Evolutionary conservation across 2,329 filamentous ascomycete genomes (phyloP).

Genomic region (Alternaria angustiovoidea): DNA sequence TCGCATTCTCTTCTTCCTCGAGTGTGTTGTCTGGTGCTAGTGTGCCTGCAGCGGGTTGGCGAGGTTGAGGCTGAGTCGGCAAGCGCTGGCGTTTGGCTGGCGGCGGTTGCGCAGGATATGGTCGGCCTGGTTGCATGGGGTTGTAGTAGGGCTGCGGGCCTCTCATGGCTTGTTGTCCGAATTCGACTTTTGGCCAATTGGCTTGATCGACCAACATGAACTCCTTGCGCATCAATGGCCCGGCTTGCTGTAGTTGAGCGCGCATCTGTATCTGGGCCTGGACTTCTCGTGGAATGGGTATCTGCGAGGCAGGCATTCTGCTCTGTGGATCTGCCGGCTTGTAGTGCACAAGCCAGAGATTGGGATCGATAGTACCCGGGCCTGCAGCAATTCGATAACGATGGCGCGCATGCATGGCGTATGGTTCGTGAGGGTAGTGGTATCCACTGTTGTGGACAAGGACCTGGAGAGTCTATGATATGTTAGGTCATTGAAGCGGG

Average conservation of each 20-base stretch:
- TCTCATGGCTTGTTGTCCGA: slow-evolving; percentile 59
- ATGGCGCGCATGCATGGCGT: slow-evolving; percentile 79
- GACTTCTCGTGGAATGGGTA: slow-evolving; percentile 68
- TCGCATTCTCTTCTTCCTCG: slow-evolving; percentile 91
- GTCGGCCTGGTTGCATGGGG: slow-evolving; percentile 46
- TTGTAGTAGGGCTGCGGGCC: slow-evolving; percentile 45
- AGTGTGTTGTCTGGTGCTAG: slow-evolving; percentile 58
- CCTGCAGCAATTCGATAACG: slow-evolving; percentile 84
- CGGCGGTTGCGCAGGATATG: slow-evolving; percentile 52
- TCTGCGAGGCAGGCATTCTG: slow-evolving; percentile 72
- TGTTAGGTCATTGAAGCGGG: slow-evolving; percentile 7
- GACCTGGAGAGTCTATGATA: slow-evolving; percentile 84
- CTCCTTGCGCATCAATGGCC: slow-evolving; percentile 83
- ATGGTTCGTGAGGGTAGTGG: slow-evolving; percentile 73
- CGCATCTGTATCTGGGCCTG: slow-evolving; percentile 69
- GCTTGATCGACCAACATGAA: slow-evolving; percentile 91
- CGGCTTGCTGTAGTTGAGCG: slow-evolving; percentile 71
- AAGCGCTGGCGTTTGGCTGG: slow-evolving; percentile 57
- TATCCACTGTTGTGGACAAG: slow-evolving; percentile 84
- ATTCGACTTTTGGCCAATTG: slow-evolving; percentile 87
- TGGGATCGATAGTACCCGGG: slow-evolving; percentile 76
- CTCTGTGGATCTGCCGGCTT: slow-evolving; percentile 77
- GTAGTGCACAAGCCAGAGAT: slow-evolving; percentile 92
- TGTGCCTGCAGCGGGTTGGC: slow-evolving; percentile 48
- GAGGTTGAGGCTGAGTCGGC: slow-evolving; percentile 53